These are phyloP conservation scores for Corchorus capsularis DNA, from an alignment of 345 rosid species.

Conservation along the genomic window DNA sequence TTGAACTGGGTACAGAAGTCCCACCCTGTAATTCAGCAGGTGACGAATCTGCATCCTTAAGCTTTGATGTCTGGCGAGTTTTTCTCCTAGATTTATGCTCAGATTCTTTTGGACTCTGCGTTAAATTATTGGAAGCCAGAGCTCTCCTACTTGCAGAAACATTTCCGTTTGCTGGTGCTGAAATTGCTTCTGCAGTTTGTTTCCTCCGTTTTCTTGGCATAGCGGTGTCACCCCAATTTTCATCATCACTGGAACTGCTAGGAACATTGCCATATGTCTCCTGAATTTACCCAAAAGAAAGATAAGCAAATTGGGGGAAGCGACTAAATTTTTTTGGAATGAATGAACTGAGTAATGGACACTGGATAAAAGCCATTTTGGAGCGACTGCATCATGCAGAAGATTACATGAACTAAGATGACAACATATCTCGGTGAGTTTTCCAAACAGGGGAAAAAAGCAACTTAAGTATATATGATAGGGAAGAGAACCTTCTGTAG, in stretches of 20 bases:
- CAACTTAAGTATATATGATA: background rate
- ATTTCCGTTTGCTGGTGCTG: conserved; percentile 39
- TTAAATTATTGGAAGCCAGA: conserved; percentile 23
- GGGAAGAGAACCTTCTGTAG: background rate
- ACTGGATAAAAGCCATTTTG: background rate
- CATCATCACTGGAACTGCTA: conserved; percentile 61
- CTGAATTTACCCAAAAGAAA: conserved; percentile 46
- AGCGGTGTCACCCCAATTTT: conserved; percentile 48
- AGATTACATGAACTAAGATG: background rate
- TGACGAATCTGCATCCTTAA: conserved; percentile 24
- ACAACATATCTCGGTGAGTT: background rate
- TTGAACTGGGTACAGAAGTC: conserved; percentile 31
- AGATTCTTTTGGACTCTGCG: conserved; percentile 27
- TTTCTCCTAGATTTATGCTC: conserved; percentile 30
- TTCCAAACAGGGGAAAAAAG: background rate
- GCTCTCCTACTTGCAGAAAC: conserved; percentile 12
- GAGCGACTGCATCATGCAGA: background rate
- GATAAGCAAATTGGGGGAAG: conserved; percentile 25
- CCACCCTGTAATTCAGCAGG: conserved; percentile 25
- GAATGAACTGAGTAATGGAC: background rate
- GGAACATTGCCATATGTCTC: conserved; percentile 67
- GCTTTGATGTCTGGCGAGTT: conserved; percentile 24
- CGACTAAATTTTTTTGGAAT: background rate
- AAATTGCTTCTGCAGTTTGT: conserved; percentile 27
- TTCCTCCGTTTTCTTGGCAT: conserved; percentile 43